These are phyloP conservation scores for Neonectria coccinea DNA, from an alignment of 2,329 filamentous ascomycete genomes.

Conservation along the genomic window DNA sequence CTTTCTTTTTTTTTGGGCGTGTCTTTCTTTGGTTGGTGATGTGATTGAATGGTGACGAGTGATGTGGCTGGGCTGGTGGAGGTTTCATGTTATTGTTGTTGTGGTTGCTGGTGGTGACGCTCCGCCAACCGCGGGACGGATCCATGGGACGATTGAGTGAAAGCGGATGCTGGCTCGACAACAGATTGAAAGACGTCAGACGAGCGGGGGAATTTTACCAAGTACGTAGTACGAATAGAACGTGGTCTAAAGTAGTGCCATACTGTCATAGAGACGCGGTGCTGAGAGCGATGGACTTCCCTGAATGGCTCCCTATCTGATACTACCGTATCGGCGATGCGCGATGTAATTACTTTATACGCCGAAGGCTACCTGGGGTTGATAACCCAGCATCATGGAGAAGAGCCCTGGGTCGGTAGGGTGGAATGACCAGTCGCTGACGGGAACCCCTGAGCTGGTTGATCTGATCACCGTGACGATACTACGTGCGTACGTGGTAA, in stretches of 20 bases:
- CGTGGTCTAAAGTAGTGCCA: too few relatives aligned
- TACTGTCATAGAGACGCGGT: background rate
- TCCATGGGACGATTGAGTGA: background rate
- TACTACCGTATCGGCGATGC: background rate
- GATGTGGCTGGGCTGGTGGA: conserved; percentile 32
- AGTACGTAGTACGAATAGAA: too few relatives aligned
- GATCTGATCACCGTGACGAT: conserved; percentile 17
- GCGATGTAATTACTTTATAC: background rate
- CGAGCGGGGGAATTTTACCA: too few relatives aligned
- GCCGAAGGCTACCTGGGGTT: background rate
- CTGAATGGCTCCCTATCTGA: conserved; percentile 15
- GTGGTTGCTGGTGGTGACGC: conserved; percentile 20
- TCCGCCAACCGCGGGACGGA: conserved; percentile 28
- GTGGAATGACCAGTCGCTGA: conserved; percentile 18
- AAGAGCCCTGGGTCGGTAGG: background rate
- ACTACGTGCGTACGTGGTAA: background rate
- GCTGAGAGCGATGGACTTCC: conserved; percentile 11
- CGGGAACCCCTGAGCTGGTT: conserved; percentile 15
- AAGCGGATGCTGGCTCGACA: conserved; percentile 38
- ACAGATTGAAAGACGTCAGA: conserved; percentile 2
- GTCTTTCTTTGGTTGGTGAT: conserved; percentile 14
- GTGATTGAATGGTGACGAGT: conserved; percentile 1
- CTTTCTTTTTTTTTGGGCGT: conserved; percentile 1
- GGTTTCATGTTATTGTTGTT: conserved; percentile 18
- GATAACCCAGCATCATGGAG: background rate